Conservation (phyloP, 805 yeast genomes). For the Saturnispora ahearnii region DNA sequence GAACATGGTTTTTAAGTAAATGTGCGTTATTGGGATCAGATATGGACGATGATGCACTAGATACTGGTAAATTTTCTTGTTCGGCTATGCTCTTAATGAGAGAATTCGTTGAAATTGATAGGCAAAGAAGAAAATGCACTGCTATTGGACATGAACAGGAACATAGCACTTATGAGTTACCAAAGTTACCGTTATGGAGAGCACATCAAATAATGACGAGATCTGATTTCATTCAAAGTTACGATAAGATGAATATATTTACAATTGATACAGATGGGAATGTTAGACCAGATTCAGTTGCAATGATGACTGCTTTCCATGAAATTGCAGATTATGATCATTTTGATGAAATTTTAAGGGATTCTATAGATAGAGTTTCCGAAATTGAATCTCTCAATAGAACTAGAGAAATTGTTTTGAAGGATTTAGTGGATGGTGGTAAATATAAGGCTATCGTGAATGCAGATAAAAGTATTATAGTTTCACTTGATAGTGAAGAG, state of each 20-base stretch:
- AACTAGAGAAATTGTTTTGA: slow-evolving; percentile 65
- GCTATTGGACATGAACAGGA: neutral
- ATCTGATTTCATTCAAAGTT: slow-evolving; percentile 66
- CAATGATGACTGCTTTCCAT: slow-evolving; percentile 84
- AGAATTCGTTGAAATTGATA: slow-evolving; percentile 63
- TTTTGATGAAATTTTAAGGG: slow-evolving; percentile 55
- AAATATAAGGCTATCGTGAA: slow-evolving; percentile 26
- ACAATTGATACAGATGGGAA: slow-evolving; percentile 65
- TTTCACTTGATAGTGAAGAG: slow-evolving; percentile 9
- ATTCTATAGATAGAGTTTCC: slow-evolving; percentile 57
- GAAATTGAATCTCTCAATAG: slow-evolving; percentile 73
- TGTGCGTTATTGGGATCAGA: slow-evolving; percentile 68
- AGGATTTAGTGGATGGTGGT: slow-evolving; percentile 54
- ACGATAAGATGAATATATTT: slow-evolving; percentile 70
- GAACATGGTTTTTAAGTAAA: slow-evolving; percentile 78
- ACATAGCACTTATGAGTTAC: slow-evolving; percentile 30
- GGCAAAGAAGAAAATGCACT: slow-evolving; percentile 15
- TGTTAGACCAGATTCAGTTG: slow-evolving; percentile 75
- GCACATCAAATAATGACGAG: slow-evolving; percentile 81
- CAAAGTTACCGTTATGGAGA: slow-evolving; percentile 74
- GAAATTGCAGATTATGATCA: slow-evolving; percentile 67
- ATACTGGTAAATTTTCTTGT: slow-evolving; percentile 64
- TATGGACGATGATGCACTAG: slow-evolving; percentile 90
- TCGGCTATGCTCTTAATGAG: slow-evolving; percentile 67
- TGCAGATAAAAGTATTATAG: neutral